These are phyloP conservation scores for Botryotinia narcissicola DNA, from an alignment of 2,329 filamentous ascomycete genomes.

Conservation along the genomic window DNA sequence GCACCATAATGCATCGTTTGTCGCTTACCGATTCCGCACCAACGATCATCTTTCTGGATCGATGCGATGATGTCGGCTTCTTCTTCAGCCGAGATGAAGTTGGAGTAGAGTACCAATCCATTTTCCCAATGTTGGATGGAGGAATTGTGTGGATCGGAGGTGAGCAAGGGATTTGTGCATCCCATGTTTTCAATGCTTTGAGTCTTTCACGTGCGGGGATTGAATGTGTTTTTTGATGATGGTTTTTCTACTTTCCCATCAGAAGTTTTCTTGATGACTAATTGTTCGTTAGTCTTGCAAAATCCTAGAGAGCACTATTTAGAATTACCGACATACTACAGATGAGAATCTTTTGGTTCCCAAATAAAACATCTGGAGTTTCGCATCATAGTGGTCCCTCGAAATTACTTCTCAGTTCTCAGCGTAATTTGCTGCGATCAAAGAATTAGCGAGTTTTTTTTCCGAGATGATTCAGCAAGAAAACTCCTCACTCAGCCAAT, in stretches of 20 bases:
- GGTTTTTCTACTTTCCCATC: not conserved
- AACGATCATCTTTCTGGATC: slow-evolving; percentile 1
- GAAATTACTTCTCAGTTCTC: not conserved
- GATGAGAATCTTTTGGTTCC: not conserved
- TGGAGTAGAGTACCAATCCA: not conserved
- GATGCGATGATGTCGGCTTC: not conserved
- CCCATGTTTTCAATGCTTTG: not conserved
- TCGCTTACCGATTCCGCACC: slow-evolving; percentile 1
- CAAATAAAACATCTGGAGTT: not conserved
- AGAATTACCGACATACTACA: not conserved
- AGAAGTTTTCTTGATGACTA: not conserved
- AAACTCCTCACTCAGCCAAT: not conserved
- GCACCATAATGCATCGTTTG: slow-evolving; percentile 1
- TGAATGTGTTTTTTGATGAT: not conserved
- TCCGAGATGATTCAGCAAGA: not conserved
- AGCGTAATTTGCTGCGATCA: not conserved
- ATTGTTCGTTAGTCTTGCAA: not conserved
- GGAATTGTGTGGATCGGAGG: not conserved
- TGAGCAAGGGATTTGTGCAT: not conserved
- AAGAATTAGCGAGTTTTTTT: not conserved
- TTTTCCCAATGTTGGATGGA: slow-evolving; percentile 9
- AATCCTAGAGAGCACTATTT: not conserved
- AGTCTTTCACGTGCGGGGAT: not conserved
- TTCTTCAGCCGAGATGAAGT: slow-evolving; percentile 2
- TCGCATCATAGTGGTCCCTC: not conserved